Conservation (phyloP, 768 basidiomycete species). For the Amanita phalloides region DNA sequence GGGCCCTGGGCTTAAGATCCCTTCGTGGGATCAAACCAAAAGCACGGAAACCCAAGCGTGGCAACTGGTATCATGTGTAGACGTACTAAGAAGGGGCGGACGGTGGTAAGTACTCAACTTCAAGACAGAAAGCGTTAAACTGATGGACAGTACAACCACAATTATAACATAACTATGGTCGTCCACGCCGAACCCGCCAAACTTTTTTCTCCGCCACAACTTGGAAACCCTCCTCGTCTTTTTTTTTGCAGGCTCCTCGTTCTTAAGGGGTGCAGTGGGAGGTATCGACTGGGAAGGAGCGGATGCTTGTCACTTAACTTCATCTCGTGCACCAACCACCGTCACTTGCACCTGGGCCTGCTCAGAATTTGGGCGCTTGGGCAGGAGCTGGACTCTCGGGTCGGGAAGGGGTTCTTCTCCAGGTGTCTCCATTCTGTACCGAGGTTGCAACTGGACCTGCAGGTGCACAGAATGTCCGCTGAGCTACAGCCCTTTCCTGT, state of each 20-base stretch:
- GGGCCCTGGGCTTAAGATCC: background rate
- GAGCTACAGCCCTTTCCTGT: slow-evolving; percentile 21
- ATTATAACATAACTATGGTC: background rate
- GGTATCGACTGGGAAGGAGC: background rate
- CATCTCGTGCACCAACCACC: slow-evolving; percentile 51
- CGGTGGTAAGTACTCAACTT: too few species aligned
- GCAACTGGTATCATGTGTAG: too few species aligned
- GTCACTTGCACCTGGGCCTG: slow-evolving; percentile 30
- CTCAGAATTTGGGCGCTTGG: slow-evolving; percentile 30
- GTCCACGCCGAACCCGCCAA: slow-evolving; percentile 1
- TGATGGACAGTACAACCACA: background rate
- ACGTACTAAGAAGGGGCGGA: too few species aligned
- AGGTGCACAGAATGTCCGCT: background rate
- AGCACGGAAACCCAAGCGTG: too few species aligned
- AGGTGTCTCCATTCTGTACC: background rate
- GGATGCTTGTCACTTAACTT: slow-evolving; percentile 24
- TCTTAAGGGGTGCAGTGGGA: slow-evolving; percentile 14
- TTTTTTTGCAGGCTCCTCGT: slow-evolving; percentile 30
- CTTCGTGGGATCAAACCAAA: too few species aligned
- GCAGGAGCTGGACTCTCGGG: slow-evolving; percentile 46
- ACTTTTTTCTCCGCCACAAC: slow-evolving; percentile 30
- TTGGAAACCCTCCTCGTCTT: slow-evolving; percentile 64
- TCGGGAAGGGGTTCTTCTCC: slow-evolving; percentile 29
- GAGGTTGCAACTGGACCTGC: background rate
- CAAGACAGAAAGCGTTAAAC: too few species aligned